A percentile compares a stretch with the other conserved stretches of the same genome.
These are phyloP conservation scores for Chaetoceros muelleri DNA, from an alignment of 108 stramenopile genomes.

Conservation along the genomic window DNA sequence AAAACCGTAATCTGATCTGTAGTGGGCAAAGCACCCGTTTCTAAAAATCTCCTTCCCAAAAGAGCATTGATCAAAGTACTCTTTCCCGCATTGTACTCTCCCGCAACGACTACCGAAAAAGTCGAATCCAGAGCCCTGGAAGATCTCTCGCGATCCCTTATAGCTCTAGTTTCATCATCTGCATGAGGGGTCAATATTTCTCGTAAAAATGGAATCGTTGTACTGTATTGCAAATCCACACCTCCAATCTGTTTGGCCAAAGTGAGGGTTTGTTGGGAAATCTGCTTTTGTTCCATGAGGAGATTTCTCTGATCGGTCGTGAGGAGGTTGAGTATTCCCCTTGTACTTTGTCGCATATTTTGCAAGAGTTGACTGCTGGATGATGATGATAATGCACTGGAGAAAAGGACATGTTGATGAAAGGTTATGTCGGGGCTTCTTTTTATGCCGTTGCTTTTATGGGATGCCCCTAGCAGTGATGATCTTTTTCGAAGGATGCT, in stretches of 20 bases:
- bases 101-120: conserved; percentile 71
- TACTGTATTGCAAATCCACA: background rate
- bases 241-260: background rate
- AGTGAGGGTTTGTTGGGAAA: background rate
- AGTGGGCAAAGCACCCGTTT: conserved; percentile 69
- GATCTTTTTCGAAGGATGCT: too few species aligned
- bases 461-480: too few species aligned
- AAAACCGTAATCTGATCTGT: conserved; percentile 66
- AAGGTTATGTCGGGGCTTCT: too few species aligned
- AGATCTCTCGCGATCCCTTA: background rate
- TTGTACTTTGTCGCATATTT: background rate
- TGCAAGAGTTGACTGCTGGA: background rate
- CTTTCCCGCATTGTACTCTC: conserved; percentile 86
- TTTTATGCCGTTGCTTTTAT: too few species aligned
- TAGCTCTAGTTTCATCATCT: background rate
- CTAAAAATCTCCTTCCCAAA: conserved; percentile 57
- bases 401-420: too few species aligned
- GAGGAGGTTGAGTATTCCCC: background rate
- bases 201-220: background rate
- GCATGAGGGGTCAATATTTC: background rate
- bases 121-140: conserved; percentile 5
- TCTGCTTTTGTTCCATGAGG: background rate
- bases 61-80: conserved; percentile 76
- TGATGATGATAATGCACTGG: too few species aligned
- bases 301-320: background rate